Percentiles rank a stretch among this genome's conserved stretches.
Conservation (phyloP, 2,329 filamentous ascomycete genomes). For the Colletotrichum liriopes region DNA sequence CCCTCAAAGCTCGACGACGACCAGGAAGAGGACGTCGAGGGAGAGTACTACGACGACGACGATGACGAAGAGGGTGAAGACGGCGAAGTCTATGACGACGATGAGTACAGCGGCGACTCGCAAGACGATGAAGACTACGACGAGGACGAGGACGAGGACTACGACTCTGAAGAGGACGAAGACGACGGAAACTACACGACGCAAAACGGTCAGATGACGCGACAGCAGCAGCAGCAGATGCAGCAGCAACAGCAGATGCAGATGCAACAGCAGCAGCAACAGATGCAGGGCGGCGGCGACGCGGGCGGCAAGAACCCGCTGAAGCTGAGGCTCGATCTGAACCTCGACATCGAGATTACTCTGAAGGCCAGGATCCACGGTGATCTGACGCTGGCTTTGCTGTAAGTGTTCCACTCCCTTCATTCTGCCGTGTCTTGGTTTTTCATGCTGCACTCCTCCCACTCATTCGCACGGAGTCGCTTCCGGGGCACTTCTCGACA, state of each 20-base stretch:
- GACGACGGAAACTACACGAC: constrained; percentile 40
- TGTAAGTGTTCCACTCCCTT: constrained; percentile 64
- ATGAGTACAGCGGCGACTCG: constrained; percentile 42
- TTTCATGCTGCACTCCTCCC: neutral
- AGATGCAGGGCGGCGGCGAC: constrained; percentile 47
- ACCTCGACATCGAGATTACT: constrained; percentile 87
- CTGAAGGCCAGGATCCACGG: constrained; percentile 90
- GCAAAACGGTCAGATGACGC: constrained; percentile 23
- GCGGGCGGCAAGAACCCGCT: constrained; percentile 45
- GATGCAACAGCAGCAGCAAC: constrained; percentile 47
- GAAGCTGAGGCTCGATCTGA: constrained; percentile 65
- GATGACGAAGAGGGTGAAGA: constrained; percentile 38
- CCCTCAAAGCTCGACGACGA: constrained; percentile 25
- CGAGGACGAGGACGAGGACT: constrained; percentile 46
- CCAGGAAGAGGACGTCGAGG: constrained; percentile 31
- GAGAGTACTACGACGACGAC: constrained; percentile 41
- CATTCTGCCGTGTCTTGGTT: neutral
- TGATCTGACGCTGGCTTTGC: constrained; percentile 83
- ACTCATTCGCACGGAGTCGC: neutral
- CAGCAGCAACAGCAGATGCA: constrained; percentile 46
- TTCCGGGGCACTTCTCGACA: neutral
- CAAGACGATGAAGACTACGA: constrained; percentile 34
- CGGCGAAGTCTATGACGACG: constrained; percentile 40
- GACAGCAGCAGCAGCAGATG: constrained; percentile 38
- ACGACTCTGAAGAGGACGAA: constrained; percentile 35